Conservation (phyloP, 2,329 filamentous ascomycete species). For the Fusarium nanum region DNA sequence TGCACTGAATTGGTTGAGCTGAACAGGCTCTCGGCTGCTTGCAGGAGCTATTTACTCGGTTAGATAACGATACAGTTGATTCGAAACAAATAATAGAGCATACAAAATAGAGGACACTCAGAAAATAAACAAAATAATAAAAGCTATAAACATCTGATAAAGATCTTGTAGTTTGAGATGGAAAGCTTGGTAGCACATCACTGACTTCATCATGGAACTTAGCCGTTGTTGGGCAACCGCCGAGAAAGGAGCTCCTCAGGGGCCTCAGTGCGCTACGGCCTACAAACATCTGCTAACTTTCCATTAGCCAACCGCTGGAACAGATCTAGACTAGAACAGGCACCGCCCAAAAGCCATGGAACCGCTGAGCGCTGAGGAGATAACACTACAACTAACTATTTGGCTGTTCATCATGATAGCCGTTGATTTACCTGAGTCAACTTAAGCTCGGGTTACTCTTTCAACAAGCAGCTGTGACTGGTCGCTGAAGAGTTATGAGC, state of each 20-base stretch:
- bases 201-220: slow-evolving; percentile 13
- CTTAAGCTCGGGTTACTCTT: not conserved
- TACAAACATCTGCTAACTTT: slow-evolving; percentile 21
- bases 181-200: slow-evolving; percentile 19
- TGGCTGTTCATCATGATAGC: slow-evolving; percentile 14
- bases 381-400: slow-evolving; percentile 4
- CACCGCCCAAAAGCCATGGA: slow-evolving; percentile 21
- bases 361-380: slow-evolving; percentile 8
- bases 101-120: not conserved
- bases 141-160: not conserved
- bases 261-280: slow-evolving; percentile 32
- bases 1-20: slow-evolving; percentile 7
- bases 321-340: slow-evolving; percentile 36
- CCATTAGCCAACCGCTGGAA: slow-evolving; percentile 37
- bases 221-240: slow-evolving; percentile 38
- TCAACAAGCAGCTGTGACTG: not conserved
- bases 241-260: slow-evolving; percentile 16
- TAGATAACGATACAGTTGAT: not conserved
- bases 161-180: slow-evolving; percentile 17
- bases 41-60: not conserved
- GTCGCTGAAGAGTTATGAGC: not conserved
- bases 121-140: not conserved
- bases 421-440: slow-evolving; percentile 1
- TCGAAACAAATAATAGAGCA: not conserved
- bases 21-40: slow-evolving; percentile 26